These are phyloP conservation scores for Heterobasidion annosum DNA, from an alignment of 1,284 basidiomycete species.

Conservation along the genomic window DNA sequence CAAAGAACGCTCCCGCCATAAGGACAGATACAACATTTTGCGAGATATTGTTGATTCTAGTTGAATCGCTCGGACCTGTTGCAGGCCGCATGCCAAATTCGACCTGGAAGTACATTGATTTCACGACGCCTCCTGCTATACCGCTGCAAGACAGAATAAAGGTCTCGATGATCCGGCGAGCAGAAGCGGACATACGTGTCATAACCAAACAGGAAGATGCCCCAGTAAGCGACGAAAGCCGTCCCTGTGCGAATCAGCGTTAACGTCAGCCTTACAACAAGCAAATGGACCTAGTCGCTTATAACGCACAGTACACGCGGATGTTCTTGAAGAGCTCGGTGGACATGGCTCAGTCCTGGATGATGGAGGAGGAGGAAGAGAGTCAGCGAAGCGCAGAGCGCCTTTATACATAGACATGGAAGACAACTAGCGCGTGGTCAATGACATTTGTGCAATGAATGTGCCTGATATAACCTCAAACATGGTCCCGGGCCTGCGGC, in stretches of 20 bases:
- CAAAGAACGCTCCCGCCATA: constrained; percentile 77
- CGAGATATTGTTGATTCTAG: constrained; percentile 37
- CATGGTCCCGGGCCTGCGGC: background rate
- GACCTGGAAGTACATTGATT: constrained; percentile 47
- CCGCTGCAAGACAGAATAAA: constrained; percentile 22
- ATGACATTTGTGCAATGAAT: too few relatives aligned
- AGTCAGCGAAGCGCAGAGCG: background rate
- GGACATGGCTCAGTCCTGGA: background rate
- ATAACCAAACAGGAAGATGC: constrained; percentile 74
- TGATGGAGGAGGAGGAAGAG: background rate
- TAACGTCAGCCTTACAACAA: background rate
- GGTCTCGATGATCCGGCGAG: background rate
- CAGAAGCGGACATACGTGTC: constrained; percentile 42
- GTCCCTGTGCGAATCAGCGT: constrained; percentile 37
- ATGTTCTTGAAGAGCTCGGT: background rate
- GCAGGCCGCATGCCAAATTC: constrained; percentile 48
- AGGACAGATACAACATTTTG: constrained; percentile 69
- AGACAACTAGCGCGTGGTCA: too few relatives aligned
- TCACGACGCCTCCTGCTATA: constrained; percentile 60
- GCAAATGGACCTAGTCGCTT: too few relatives aligned
- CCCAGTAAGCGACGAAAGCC: constrained; percentile 69
- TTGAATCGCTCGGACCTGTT: constrained; percentile 23
- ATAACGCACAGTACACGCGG: background rate
- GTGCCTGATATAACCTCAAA: background rate
- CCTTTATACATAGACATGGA: background rate